These are phyloP conservation scores for Vigna unguiculata DNA, from an alignment of 306 rosid species.

Conservation along the genomic window DNA sequence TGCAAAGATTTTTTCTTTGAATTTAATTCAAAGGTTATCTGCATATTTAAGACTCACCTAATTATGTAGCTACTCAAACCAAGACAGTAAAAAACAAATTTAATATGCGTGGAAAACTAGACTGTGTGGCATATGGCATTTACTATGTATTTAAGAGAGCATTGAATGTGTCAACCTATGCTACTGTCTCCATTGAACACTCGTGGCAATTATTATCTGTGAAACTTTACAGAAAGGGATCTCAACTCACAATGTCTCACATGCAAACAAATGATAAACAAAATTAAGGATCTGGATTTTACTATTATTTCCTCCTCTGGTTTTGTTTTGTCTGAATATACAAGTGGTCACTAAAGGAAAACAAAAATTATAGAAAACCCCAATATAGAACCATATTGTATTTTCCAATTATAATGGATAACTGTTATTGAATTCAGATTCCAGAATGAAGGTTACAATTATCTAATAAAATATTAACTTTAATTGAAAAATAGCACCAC, in stretches of 20 bases:
- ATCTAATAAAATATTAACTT: background rate
- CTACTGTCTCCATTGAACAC: background rate
- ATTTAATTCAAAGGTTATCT: background rate
- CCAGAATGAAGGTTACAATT: background rate
- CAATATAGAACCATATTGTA: background rate
- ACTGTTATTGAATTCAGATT: background rate
- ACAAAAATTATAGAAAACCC: too few relatives aligned
- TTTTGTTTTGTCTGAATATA: background rate
- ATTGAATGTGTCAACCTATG: background rate
- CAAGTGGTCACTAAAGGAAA: background rate
- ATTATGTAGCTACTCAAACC: background rate
- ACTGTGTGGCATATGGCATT: background rate
- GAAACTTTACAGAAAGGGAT: constrained; percentile 12
- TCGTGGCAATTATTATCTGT: background rate
- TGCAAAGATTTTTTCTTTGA: background rate
- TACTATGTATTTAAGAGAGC: background rate
- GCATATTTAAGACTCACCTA: background rate
- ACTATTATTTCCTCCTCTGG: background rate
- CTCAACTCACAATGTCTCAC: background rate
- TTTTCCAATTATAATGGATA: background rate
- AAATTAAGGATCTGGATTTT: background rate
- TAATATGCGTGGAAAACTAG: background rate
- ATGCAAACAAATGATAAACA: constrained; percentile 9
- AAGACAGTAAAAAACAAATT: background rate
- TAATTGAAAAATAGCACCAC: background rate